Percentiles rank a stretch among this genome's conserved stretches.
Conservation (phyloP, 352 stramenopile genomes). For the Globisporangium carolinianum region DNA sequence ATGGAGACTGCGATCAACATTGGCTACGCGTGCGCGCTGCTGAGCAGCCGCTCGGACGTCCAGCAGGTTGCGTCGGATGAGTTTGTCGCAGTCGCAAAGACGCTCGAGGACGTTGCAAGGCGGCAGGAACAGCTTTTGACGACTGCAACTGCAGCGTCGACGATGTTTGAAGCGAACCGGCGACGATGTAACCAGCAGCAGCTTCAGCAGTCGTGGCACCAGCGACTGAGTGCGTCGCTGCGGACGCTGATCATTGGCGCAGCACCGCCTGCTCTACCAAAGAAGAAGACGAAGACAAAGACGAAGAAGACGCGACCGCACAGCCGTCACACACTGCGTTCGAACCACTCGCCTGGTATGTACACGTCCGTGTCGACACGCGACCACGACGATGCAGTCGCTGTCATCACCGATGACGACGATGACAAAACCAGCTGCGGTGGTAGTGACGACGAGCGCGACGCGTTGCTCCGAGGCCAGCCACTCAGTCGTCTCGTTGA, state of each 20-base stretch:
- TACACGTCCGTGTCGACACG: constrained; percentile 13
- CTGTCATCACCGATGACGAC: constrained; percentile 2
- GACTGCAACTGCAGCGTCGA: neutral
- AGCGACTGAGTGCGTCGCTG: constrained; percentile 5
- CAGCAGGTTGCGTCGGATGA: constrained; percentile 55
- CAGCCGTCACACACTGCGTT: neutral
- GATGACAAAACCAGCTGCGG: neutral
- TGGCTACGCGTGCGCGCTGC: constrained; percentile 85
- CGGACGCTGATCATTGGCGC: constrained; percentile 4
- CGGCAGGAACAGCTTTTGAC: constrained; percentile 15
- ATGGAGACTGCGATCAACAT: constrained; percentile 95
- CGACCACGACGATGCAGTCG: constrained; percentile 1
- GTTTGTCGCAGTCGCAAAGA: constrained; percentile 44
- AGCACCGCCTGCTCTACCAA: neutral
- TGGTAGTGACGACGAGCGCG: constrained; percentile 1
- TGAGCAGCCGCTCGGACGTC: constrained; percentile 76
- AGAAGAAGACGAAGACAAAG: neutral
- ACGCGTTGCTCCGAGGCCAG: constrained; percentile 1
- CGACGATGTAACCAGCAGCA: constrained; percentile 4
- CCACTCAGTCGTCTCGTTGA: no score
- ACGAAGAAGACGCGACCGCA: constrained; percentile 7
- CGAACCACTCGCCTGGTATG: neutral
- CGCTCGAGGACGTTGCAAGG: constrained; percentile 39
- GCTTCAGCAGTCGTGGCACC: constrained; percentile 1
- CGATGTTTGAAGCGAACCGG: neutral